phyloP scores from a whole-genome alignment of 208 protist species.

The Naegleria lovaniensis region DNA sequence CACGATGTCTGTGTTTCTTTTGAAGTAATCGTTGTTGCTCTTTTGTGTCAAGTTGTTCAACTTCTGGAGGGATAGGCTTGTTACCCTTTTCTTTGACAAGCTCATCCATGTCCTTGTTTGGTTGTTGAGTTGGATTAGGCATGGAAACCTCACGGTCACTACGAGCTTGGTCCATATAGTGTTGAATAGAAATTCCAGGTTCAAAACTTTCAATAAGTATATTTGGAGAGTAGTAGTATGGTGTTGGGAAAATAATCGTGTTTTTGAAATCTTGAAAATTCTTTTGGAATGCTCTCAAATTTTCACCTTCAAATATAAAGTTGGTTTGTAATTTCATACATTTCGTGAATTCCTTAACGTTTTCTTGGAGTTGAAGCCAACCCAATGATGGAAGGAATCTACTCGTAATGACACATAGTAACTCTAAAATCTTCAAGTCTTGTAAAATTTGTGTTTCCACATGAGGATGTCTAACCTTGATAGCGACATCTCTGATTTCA shows the following conservation, averaged over 20 bases:
- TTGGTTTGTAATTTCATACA: slow-evolving; percentile 73
- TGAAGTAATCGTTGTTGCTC: not conserved
- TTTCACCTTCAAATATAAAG: slow-evolving; percentile 66
- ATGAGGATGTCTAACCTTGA: slow-evolving; percentile 80
- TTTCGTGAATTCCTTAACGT: slow-evolving; percentile 63
- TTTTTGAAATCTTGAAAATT: slow-evolving; percentile 64
- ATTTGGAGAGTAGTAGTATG: slow-evolving; percentile 56
- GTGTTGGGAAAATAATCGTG: slow-evolving; percentile 66
- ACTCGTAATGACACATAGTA: slow-evolving; percentile 44
- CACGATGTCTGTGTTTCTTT: not conserved
- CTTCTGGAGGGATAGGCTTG: not conserved
- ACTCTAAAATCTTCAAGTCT: slow-evolving; percentile 64
- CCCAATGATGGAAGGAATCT: slow-evolving; percentile 53
- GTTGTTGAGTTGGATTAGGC: not conserved
- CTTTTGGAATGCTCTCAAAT: slow-evolving; percentile 67
- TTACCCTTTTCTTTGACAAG: not conserved
- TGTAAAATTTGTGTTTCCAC: slow-evolving; percentile 59
- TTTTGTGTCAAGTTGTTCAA: not conserved
- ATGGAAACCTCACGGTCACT: slow-evolving; percentile 27
- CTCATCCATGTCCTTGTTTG: not conserved
- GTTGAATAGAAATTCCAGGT: slow-evolving; percentile 56
- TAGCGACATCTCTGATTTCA: slow-evolving; percentile 57
- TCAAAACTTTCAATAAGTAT: slow-evolving; percentile 81
- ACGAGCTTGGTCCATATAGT: slow-evolving; percentile 26
- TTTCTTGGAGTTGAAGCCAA: slow-evolving; percentile 60